Conservation (phyloP, 106 monocot genomes). For the Gastrodia elata region DNA sequence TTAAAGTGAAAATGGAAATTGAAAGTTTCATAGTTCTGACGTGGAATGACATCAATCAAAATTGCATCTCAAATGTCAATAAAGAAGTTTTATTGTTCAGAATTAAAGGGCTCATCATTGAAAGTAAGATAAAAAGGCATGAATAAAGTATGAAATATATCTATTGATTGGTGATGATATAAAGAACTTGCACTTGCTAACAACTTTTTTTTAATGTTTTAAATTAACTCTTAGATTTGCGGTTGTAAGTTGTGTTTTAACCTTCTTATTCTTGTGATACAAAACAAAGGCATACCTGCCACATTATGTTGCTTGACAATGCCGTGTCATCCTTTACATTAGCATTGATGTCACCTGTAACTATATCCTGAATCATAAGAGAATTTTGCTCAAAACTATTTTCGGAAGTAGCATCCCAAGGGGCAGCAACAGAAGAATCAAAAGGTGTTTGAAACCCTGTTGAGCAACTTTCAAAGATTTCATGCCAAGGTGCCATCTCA, state of each 20-base stretch:
- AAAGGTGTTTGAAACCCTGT: slow-evolving; percentile 3
- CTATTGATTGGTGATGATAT: background rate
- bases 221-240: background rate
- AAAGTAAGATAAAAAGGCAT: background rate
- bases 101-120: background rate
- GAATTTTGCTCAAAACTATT: background rate
- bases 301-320: background rate
- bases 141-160: background rate
- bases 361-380: slow-evolving; percentile 5
- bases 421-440: background rate
- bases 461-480: background rate
- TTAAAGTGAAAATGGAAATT: too few relatives aligned
- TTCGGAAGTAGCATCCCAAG: slow-evolving; percentile 1
- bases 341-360: background rate
- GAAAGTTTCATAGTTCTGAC: background rate
- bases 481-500: background rate
- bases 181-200: background rate
- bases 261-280: background rate
- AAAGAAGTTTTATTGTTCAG: background rate
- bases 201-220: background rate
- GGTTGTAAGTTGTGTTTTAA: background rate
- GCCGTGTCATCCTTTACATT: background rate
- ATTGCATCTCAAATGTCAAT: background rate
- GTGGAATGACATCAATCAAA: background rate
- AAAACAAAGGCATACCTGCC: slow-evolving; percentile 3